Conservation (phyloP, 1,284 basidiomycete genomes). For the Anthracocystis walkeri region DNA sequence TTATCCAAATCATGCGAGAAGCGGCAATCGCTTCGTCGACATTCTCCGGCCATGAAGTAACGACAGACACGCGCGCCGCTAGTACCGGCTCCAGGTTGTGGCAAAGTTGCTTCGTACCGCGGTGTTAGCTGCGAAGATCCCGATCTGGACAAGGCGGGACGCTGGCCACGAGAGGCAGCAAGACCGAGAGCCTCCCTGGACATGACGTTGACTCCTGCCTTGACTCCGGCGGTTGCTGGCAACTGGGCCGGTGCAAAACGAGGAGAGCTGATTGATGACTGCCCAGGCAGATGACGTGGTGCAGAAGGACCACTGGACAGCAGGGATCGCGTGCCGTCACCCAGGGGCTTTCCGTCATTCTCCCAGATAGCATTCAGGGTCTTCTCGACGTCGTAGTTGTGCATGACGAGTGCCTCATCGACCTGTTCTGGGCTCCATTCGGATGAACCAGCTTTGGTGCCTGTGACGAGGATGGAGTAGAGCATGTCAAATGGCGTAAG, state of each 20-base stretch:
- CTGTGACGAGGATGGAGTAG: slow-evolving; percentile 80
- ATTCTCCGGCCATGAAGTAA: slow-evolving; percentile 96
- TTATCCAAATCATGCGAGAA: slow-evolving; percentile 74
- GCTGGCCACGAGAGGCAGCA: slow-evolving; percentile 21
- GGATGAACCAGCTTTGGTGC: slow-evolving; percentile 51
- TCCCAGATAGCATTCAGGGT: slow-evolving; percentile 93
- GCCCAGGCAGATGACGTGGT: slow-evolving; percentile 1
- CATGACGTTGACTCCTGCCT: slow-evolving; percentile 56
- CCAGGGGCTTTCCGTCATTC: slow-evolving; percentile 58
- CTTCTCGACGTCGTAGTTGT: slow-evolving; percentile 92
- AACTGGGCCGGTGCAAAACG: slow-evolving; percentile 15
- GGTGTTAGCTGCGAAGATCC: slow-evolving; percentile 28
- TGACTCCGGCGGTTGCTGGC: slow-evolving; percentile 46
- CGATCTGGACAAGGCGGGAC: slow-evolving; percentile 24
- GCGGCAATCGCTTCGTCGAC: slow-evolving; percentile 92
- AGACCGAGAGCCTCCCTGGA: slow-evolving; percentile 50
- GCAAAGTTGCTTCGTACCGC: slow-evolving; percentile 13
- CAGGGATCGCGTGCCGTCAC: slow-evolving; percentile 33
- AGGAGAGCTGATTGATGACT: slow-evolving; percentile 19
- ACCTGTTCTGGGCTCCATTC: slow-evolving; percentile 81
- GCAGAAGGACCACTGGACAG: slow-evolving; percentile 28
- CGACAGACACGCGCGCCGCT: slow-evolving; percentile 78
- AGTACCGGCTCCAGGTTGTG: slow-evolving; percentile 12
- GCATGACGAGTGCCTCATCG: slow-evolving; percentile 87
- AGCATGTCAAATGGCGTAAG: slow-evolving; percentile 98